These are phyloP conservation scores for Exophiala spinifera DNA, from an alignment of 2,329 filamentous ascomycete genomes.

Conservation along the genomic window DNA sequence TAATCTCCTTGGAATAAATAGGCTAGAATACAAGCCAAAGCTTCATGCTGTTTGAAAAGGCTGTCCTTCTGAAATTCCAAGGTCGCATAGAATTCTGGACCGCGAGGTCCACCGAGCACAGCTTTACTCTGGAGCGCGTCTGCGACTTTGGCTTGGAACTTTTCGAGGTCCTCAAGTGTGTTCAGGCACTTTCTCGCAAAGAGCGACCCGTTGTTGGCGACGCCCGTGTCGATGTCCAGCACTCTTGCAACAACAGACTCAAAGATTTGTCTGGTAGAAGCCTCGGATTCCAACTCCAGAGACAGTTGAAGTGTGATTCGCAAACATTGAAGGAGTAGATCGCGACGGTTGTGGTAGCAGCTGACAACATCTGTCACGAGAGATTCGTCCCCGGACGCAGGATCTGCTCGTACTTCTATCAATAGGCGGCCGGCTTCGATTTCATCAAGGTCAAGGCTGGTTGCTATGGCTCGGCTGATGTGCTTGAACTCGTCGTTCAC, in stretches of 20 bases:
- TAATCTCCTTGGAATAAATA: constrained; percentile 74
- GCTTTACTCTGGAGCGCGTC: constrained; percentile 74
- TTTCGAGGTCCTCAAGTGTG: constrained; percentile 72
- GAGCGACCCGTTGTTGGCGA: constrained; percentile 52
- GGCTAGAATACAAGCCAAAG: constrained; percentile 74
- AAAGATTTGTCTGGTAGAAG: constrained; percentile 39
- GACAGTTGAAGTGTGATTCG: constrained; percentile 73
- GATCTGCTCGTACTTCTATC: constrained; percentile 59
- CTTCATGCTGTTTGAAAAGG: constrained; percentile 84
- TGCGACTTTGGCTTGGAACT: constrained; percentile 69
- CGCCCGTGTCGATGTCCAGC: constrained; percentile 53
- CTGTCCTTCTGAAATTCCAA: constrained; percentile 77
- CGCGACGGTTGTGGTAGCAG: constrained; percentile 80
- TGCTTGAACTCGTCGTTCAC: constrained; percentile 88
- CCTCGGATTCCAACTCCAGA: constrained; percentile 59
- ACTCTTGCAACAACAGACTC: constrained; percentile 57
- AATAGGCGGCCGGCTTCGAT: constrained; percentile 75
- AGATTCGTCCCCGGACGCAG: constrained; percentile 66
- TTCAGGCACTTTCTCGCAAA: constrained; percentile 73
- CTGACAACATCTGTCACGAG: constrained; percentile 77
- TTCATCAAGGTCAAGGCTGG: constrained; percentile 88
- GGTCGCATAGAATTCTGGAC: constrained; percentile 68
- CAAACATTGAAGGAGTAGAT: constrained; percentile 77
- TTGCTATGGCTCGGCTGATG: constrained; percentile 73
- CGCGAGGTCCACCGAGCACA: constrained; percentile 65